A percentile compares a stretch with the other conserved stretches of the same genome.
Conservation (phyloP, 495 filamentous ascomycete genomes). For the Neurospora cerealis region DNA sequence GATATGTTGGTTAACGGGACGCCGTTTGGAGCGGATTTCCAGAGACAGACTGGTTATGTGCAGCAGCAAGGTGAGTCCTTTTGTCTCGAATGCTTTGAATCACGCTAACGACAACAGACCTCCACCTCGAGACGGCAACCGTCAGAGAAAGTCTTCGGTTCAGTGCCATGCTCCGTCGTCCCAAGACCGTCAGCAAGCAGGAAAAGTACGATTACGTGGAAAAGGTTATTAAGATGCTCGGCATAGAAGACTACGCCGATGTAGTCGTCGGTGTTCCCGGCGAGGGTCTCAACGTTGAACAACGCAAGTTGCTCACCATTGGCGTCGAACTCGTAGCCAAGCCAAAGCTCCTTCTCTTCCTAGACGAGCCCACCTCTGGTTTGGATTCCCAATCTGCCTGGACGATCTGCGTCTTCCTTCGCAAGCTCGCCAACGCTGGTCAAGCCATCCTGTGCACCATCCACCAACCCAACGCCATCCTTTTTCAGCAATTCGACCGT, state of each 20-base stretch:
- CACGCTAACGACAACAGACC: slow-evolving; percentile 32
- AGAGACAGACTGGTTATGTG: slow-evolving; percentile 78
- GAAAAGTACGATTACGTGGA: slow-evolving; percentile 81
- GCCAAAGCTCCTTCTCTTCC: slow-evolving; percentile 63
- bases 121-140: slow-evolving; percentile 70
- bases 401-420: slow-evolving; percentile 73
- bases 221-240: slow-evolving; percentile 77
- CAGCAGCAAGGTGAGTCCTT: slow-evolving; percentile 70
- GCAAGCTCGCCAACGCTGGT: slow-evolving; percentile 70
- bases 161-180: slow-evolving; percentile 71
- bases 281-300: slow-evolving; percentile 42
- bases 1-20: slow-evolving; percentile 67
- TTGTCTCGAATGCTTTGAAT: background rate
- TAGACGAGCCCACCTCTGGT: slow-evolving; percentile 73
- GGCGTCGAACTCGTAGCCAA: slow-evolving; percentile 87
- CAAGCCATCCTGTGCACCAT: slow-evolving; percentile 69
- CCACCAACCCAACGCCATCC: slow-evolving; percentile 61
- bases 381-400: slow-evolving; percentile 77
- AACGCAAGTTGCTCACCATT: slow-evolving; percentile 65
- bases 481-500: slow-evolving; percentile 69
- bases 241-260: slow-evolving; percentile 73
- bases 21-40: slow-evolving; percentile 59
- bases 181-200: slow-evolving; percentile 45
- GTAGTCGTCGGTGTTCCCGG: slow-evolving; percentile 77
- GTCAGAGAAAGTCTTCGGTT: slow-evolving; percentile 75